Base-by-base conservation (phyloP, 2,329 filamentous ascomycete genomes). In the Claviceps purpurea region DNA sequence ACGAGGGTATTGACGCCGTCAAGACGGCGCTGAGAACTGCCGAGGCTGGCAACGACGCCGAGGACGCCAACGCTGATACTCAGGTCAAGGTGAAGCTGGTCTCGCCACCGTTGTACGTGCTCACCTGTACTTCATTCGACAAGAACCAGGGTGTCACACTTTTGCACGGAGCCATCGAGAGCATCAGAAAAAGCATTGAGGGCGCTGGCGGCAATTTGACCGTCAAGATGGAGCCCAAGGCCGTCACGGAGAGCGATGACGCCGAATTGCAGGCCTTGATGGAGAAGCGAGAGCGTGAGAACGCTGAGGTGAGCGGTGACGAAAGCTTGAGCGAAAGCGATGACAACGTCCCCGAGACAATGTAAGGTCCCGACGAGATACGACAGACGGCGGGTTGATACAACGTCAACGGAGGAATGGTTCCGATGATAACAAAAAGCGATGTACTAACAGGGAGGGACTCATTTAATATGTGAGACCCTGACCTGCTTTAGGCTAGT, bases 141-240 rank as follows among this genome's bases (percentile, higher is more conserved):
- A 98, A 98, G 78, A 81, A 72, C 57, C 74, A 83, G 50, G 93
- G 93, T 54, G 95, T 98, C 62, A 74, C 82, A 56, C 81, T 85
- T 56, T 74, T 98, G 60, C 88, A 95, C 69, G 84, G 89, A 64
- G 89, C 93, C 18, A 98, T 98, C 61, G 77, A 86, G 63, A 87
- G 90, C 61, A 90, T 98, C 62, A 79, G 85, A 62, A 78, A 74
- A 64, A 89, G 78, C 68, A 98, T 98, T 66, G 81, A 83, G 65
- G 75, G 70, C 46, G 79, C 86, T 1, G 87, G 87, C 51, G 93
- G 93, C 56, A 82, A 81, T 65, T 85, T 91, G 64, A 79, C 84
- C 44, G 85, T 96, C 61, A 95, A 94, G 82, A 98, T 98, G 93
- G 90, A 93, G 63, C 93, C 93, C 60, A 97, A 97, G 82, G 93